A percentile compares a stretch with the other conserved stretches of the same genome.
phyloP scores from a whole-genome alignment of 805 yeast species.

The Kockiozyma suomiensis region DNA sequence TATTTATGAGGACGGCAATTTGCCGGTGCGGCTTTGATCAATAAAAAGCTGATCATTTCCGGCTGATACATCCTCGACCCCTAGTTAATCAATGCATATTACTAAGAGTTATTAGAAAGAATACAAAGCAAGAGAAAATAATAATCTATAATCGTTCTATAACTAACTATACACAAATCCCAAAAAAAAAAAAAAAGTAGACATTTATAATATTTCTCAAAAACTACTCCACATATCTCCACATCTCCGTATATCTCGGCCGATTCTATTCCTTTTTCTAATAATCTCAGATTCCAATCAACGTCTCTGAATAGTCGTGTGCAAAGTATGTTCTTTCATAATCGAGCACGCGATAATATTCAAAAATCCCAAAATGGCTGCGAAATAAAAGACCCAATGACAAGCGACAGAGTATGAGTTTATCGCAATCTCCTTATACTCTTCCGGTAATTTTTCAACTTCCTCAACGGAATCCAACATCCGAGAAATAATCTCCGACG shows the following conservation, averaged over 20 bases:
- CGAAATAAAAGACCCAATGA: slow-evolving; percentile 53
- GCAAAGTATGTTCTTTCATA: slow-evolving; percentile 60
- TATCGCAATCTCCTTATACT: slow-evolving; percentile 47
- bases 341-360: slow-evolving; percentile 50
- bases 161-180: background rate
- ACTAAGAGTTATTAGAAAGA: too few relatives aligned
- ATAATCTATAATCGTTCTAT: too few relatives aligned
- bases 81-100: too few relatives aligned
- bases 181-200: background rate
- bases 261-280: too few relatives aligned
- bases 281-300: too few relatives aligned
- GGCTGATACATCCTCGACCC: too few relatives aligned
- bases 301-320: slow-evolving; percentile 45
- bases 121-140: too few relatives aligned
- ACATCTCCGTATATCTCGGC: too few relatives aligned
- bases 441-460: slow-evolving; percentile 51
- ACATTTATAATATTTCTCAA: background rate
- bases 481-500: slow-evolving; percentile 39
- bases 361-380: slow-evolving; percentile 47
- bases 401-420: slow-evolving; percentile 54
- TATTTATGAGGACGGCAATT: background rate
- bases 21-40: background rate
- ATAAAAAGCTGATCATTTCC: too few relatives aligned
- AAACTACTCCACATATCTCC: background rate
- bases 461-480: slow-evolving; percentile 59